A percentile compares a stretch with the other conserved stretches of the same genome.
Conservation (phyloP, 139 green algal species). For the Chlorella sp. region DNA sequence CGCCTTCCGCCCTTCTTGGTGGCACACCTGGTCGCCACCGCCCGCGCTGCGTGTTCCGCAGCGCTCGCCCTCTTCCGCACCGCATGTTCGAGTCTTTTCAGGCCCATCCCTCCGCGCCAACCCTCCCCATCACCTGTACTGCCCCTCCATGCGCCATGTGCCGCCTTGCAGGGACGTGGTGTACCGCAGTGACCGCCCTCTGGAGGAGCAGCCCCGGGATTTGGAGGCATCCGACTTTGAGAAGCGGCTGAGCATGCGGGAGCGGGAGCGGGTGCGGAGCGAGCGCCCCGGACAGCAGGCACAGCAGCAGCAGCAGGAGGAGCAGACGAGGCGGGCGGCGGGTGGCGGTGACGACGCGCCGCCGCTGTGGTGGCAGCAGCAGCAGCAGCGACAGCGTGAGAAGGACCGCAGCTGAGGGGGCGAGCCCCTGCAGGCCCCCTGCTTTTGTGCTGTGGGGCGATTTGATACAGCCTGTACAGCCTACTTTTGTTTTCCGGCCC, state of each 20-base stretch:
- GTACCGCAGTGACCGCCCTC: slow-evolving; percentile 30
- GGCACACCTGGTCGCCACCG: too few species aligned
- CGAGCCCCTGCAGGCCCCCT: too few species aligned
- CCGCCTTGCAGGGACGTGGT: slow-evolving; percentile 23
- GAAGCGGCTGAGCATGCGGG: slow-evolving; percentile 16
- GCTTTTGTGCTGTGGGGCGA: too few species aligned
- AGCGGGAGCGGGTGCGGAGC: slow-evolving; percentile 20
- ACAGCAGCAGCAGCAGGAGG: neutral
- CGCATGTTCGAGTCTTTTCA: too few species aligned
- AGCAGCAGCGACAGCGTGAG: neutral
- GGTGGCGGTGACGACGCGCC: too few species aligned
- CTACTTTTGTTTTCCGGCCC: too few species aligned
- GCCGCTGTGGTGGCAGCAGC: slow-evolving; percentile 21
- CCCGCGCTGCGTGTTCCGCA: neutral
- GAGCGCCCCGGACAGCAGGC: neutral
- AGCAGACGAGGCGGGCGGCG: neutral
- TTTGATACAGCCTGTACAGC: too few species aligned
- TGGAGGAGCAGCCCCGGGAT: slow-evolving; percentile 31
- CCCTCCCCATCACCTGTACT: too few species aligned
- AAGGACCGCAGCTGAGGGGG: neutral
- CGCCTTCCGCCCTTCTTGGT: neutral
- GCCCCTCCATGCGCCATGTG: neutral
- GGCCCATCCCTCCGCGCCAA: too few species aligned
- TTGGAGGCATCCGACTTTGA: slow-evolving; percentile 40
- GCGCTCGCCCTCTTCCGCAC: too few species aligned